A percentile compares a stretch with the other conserved stretches of the same genome.
Evolutionary conservation across 164 flowering plant genomes (phyloP).

Genomic region (Echeveria elegans): DNA sequence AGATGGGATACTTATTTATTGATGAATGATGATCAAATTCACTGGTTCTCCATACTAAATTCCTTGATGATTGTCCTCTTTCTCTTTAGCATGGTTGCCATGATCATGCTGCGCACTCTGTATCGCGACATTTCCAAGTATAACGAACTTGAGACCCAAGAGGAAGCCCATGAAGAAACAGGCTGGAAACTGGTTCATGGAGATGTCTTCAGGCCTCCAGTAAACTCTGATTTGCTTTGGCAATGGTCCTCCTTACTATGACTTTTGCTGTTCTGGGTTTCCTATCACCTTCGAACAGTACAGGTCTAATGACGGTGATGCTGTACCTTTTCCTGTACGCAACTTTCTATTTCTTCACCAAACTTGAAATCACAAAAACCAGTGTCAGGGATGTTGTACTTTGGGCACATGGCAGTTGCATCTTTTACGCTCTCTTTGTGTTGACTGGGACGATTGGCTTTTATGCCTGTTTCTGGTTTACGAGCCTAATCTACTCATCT

Average conservation of each 20-base stretch:
- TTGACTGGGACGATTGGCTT: constrained; percentile 10
- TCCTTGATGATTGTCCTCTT: constrained; percentile 12
- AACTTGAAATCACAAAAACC: constrained; percentile 9
- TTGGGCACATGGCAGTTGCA: constrained; percentile 4
- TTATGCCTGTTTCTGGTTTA: constrained; percentile 11
- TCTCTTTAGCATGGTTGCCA: constrained; percentile 9
- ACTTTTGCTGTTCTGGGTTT: constrained; percentile 11
- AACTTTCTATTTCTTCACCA: constrained; percentile 7
- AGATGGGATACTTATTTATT: constrained; percentile 9
- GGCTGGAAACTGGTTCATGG: not conserved
- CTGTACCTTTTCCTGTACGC: constrained; percentile 8
- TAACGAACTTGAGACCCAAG: constrained; percentile 11
- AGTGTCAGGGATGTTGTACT: constrained; percentile 8
- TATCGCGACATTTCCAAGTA: constrained; percentile 12
- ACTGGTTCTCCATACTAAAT: constrained; percentile 11
- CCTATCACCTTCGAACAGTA: constrained; percentile 8
- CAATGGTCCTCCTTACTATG: constrained; percentile 6
- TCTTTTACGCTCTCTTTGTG: constrained; percentile 10
- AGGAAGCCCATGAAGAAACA: constrained; percentile 12
- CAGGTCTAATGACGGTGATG: not conserved
- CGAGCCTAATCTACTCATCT: not conserved
- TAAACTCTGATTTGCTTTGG: constrained; percentile 8
- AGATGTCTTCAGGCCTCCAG: constrained; percentile 1
- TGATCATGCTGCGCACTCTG: constrained; percentile 10
- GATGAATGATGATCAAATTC: constrained; percentile 11